Evolutionary conservation across 306 rosid species (phyloP), one percentile per base, ranked within the genome.

Genomic region (Macrotyloma uniflorum): DNA sequence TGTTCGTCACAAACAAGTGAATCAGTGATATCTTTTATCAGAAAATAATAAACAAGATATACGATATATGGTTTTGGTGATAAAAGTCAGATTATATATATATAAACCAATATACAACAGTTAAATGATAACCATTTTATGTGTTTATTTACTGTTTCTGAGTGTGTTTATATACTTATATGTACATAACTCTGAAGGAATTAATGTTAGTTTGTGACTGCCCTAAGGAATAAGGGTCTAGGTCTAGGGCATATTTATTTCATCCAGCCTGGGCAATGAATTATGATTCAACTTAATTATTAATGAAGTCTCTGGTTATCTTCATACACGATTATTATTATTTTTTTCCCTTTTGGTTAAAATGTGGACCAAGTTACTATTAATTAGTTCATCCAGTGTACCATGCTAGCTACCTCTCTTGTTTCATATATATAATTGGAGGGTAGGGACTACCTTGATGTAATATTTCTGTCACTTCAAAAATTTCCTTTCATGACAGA

Each of bases 371-470:
- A 61, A 32, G 26, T 40, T 43, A 67, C 11, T 49, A 81, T 45
- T 75, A 7, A 81, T 66, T 32, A 55, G 23, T 11, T 58, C 59
- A 58, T 75, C 20, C 32, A 16, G 30, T 6, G 64, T 13, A 22
- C 70, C 51, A 64, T 11, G 33, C 30, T 20, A 53, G 65, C 69
- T 20, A 70, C 73, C 49, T 64, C 20, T 42, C 62, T 3, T 20
- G 46, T 22, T 67, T 74, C 75, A 59, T 42, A 57, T 75, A 61
- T 80, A 76, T 80, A 63, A 83, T 84, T 75, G 54, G 51, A 70
- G 66, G 53, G 26, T 50, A 83, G 83, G 80, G 85, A 42, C 83
- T 59, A 77, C 65, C 79, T 15, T 68, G 83, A 81, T 78, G 78
- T 81, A 78, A 73, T 77, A 59, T 55, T 71, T 70, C 63, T 40